Base-by-base conservation (phyloP, 2,329 filamentous ascomycete species). In the Helotiales sp. region DNA sequence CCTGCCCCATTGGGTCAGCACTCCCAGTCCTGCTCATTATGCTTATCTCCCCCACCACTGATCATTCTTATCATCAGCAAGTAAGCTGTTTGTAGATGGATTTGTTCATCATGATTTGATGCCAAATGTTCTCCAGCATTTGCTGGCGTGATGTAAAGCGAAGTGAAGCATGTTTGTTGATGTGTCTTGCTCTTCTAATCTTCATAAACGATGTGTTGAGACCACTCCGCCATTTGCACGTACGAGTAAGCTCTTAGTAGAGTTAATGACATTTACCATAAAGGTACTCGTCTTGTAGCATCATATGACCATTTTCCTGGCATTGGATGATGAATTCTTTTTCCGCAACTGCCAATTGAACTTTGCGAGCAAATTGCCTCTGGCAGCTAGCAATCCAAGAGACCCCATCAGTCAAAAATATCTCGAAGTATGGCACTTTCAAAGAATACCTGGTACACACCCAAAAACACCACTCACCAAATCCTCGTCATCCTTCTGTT, bases 21-120 rank as follows among this genome's bases (percentile, higher is more conserved):
- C n/a, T 13, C 49, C 49, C 24, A 26, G 49, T 15, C 47, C 49
- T 24, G 11, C 24, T 26, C 49, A 30, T 52, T 24, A 52, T 52
- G 49, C 49, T 52, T 52, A 52, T 52, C 49, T 52, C 13, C 13
- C 47, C 49, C 49, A 28, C 49, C n/a, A n/a, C 49, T 13, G 40
- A 52, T 52, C 22, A 30, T 26, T 11, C 40, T n/a, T 20, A 20
- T 11, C 3, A 45, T 45, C 40, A 34, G 30, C 30, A 11, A 34
- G 30, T 34, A 5, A 45, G 40, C n/a, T 3, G n/a, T 45, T 6
- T 11, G 30, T 34, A 11, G 11, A 34, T 6, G 11, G 30, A 34
- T 34, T 11, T 34, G 30, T 5, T 11, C 6, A 11, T 11, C 11
- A 6, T 34, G 11, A 5, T 11, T 11, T 34, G 30, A 15, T 40